Evolutionary conservation across 2,329 filamentous ascomycete genomes (phyloP).

Genomic region (Fonsecaea pedrosoi): DNA sequence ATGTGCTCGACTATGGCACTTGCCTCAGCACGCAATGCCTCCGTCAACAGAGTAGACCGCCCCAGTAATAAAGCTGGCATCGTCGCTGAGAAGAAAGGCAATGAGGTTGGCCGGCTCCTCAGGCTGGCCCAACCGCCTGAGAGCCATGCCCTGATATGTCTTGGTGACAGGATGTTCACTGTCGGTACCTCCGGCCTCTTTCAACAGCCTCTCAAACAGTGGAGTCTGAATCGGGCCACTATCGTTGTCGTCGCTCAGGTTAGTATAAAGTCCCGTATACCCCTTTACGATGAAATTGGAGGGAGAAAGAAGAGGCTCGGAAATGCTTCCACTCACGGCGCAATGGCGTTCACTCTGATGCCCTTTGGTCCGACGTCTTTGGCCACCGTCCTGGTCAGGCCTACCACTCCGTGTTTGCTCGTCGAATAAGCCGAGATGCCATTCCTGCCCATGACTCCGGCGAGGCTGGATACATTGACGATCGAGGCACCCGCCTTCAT

Average conservation of each 20-base stretch:
- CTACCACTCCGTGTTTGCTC: not conserved
- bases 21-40: slow-evolving; percentile 39
- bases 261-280: too few species aligned
- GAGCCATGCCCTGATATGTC: too few species aligned
- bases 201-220: too few species aligned
- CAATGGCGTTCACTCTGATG: not conserved
- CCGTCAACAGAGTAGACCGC: slow-evolving; percentile 55
- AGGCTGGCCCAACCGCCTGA: too few species aligned
- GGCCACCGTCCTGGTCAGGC: not conserved
- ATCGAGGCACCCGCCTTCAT: not conserved
- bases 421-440: not conserved
- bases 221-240: too few species aligned
- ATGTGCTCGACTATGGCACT: too few species aligned
- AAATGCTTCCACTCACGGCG: not conserved
- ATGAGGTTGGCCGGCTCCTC: slow-evolving; percentile 45
- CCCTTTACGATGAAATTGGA: not conserved
- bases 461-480: not conserved
- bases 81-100: slow-evolving; percentile 55
- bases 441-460: slow-evolving; percentile 8
- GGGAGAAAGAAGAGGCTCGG: not conserved
- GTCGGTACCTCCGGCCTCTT: too few species aligned
- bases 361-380: not conserved
- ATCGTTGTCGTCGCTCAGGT: too few species aligned
- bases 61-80: slow-evolving; percentile 52
- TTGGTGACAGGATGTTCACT: too few species aligned